Evolutionary conservation across 768 basidiomycete species (phyloP).

Genomic region (Rhodotorula diobovata): DNA sequence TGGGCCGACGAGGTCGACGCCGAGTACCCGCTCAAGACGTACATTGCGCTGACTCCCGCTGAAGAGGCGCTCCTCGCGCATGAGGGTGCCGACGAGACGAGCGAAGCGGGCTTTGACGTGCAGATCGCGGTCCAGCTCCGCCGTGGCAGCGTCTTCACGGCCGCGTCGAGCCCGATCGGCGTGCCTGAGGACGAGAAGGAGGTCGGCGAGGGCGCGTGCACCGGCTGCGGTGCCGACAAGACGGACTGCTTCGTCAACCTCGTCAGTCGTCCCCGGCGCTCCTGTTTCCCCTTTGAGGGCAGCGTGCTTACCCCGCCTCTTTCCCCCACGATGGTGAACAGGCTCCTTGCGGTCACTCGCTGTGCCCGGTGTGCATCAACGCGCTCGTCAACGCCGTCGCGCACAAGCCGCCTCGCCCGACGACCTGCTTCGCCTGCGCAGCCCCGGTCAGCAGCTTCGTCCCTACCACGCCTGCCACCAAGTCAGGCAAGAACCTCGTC

Average conservation of each 20-base stretch:
- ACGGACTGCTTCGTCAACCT: constrained; percentile 24
- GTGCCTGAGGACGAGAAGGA: not conserved
- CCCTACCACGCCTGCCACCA: not conserved
- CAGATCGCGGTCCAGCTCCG: not conserved
- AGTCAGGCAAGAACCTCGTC: constrained; percentile 1
- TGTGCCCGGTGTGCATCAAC: constrained; percentile 37
- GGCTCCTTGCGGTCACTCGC: constrained; percentile 15
- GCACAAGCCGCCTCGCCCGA: constrained; percentile 36
- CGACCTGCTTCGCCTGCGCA: constrained; percentile 28
- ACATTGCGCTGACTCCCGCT: not conserved
- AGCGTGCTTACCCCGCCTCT: not conserved
- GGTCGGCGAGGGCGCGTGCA: constrained; percentile 6
- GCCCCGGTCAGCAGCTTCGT: not conserved
- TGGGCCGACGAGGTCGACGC: constrained; percentile 1
- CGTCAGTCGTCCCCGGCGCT: constrained; percentile 1
- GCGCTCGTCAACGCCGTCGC: constrained; percentile 34
- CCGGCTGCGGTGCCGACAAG: constrained; percentile 7
- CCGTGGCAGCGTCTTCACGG: not conserved
- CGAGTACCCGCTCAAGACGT: not conserved
- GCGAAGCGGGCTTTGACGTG: not conserved
- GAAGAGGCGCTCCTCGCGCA: not conserved
- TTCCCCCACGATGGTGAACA: not conserved
- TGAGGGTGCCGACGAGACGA: not conserved
- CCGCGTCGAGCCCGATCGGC: not conserved
- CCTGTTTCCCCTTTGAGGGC: not conserved